These are phyloP conservation scores for Neopestalotiopsis clavispora DNA, from an alignment of 2,329 filamentous ascomycete species.

Conservation along the genomic window DNA sequence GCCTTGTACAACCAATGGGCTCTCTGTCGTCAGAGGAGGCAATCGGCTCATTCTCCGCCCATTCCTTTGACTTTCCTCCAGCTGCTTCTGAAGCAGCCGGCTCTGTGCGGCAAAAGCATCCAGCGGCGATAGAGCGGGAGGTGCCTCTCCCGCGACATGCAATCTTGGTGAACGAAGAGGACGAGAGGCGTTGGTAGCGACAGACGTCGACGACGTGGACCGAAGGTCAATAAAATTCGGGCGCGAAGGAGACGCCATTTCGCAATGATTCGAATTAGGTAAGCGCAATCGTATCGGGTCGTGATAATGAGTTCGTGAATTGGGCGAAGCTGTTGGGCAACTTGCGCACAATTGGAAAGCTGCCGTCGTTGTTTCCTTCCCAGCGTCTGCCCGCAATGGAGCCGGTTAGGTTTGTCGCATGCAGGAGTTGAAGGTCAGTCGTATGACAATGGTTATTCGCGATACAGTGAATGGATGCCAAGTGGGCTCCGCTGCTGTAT, in stretches of 20 bases:
- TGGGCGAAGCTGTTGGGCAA: not conserved
- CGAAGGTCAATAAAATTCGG: conserved; percentile 65
- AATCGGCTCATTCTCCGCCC: conserved; percentile 84
- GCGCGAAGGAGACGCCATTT: conserved; percentile 40
- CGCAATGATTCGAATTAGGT: conserved; percentile 44
- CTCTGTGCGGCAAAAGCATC: conserved; percentile 96
- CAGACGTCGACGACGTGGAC: conserved; percentile 59
- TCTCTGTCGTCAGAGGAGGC: conserved; percentile 80
- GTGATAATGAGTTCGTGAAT: conserved; percentile 4
- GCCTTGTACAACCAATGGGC: conserved; percentile 75
- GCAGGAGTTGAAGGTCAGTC: not conserved
- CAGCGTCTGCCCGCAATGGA: conserved; percentile 3
- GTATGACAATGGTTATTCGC: too few relatives aligned
- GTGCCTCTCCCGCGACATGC: conserved; percentile 79
- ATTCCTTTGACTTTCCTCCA: conserved; percentile 77
- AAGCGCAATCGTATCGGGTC: conserved; percentile 1
- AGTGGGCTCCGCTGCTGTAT: not conserved
- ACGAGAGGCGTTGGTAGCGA: conserved; percentile 49
- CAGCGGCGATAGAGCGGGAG: conserved; percentile 89
- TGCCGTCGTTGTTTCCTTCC: not conserved
- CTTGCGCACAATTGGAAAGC: not conserved
- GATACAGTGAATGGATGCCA: too few relatives aligned
- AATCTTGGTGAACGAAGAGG: conserved; percentile 75
- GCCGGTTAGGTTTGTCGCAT: conserved; percentile 6
- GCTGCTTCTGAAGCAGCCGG: conserved; percentile 81